Evolutionary conservation across 2,329 filamentous ascomycete genomes (phyloP).

Genomic region (Ceratocystis cacaofunesta): DNA sequence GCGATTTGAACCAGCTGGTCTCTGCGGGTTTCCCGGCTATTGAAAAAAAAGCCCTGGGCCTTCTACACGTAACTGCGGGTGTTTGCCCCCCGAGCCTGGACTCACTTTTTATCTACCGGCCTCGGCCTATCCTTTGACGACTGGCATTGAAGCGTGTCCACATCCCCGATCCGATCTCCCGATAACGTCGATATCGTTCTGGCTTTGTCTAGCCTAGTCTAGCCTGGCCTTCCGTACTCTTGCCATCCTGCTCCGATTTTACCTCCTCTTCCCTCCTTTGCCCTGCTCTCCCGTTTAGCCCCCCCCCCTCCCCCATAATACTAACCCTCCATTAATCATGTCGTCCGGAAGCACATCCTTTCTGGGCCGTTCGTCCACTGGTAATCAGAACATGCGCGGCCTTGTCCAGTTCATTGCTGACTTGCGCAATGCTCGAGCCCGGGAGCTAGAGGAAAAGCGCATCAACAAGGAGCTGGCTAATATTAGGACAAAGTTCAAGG

Average conservation of each 20-base stretch:
- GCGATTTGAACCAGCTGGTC: too few species aligned
- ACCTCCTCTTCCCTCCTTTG: constrained; percentile 18
- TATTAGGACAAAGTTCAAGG: constrained; percentile 96
- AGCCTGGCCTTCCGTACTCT: not conserved
- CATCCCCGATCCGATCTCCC: not conserved
- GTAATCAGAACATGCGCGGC: constrained; percentile 58
- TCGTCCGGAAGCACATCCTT: constrained; percentile 45
- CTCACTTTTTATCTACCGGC: not conserved
- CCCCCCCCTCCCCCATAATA: too few species aligned
- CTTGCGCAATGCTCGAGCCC: constrained; percentile 79
- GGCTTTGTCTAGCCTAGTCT: not conserved
- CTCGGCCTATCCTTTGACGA: not conserved
- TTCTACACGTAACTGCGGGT: too few species aligned
- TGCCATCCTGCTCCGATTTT: not conserved
- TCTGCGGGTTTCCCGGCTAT: too few species aligned
- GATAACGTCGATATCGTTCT: not conserved
- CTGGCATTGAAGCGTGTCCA: not conserved
- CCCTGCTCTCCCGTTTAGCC: too few species aligned
- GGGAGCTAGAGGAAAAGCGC: constrained; percentile 94
- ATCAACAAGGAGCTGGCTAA: constrained; percentile 99
- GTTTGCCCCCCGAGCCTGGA: too few species aligned
- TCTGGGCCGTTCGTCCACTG: constrained; percentile 49
- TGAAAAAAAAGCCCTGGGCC: too few species aligned
- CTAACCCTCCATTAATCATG: constrained; percentile 26
- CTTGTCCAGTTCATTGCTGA: constrained; percentile 98